These are phyloP conservation scores for Aspergillus nomiae DNA, from an alignment of 2,329 filamentous ascomycete genomes.

Conservation along the genomic window DNA sequence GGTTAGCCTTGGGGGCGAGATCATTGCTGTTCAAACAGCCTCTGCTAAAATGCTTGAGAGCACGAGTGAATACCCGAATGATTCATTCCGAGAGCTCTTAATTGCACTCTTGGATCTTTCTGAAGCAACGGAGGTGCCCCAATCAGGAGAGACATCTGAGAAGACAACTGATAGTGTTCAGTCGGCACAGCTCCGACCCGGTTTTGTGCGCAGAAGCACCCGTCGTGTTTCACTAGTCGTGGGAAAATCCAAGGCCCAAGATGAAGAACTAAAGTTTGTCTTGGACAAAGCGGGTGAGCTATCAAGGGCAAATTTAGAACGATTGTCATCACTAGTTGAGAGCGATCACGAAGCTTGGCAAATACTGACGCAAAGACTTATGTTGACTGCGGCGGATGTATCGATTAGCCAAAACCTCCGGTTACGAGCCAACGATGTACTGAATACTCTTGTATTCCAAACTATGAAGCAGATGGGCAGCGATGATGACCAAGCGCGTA, in stretches of 20 bases:
- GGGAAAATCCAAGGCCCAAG: constrained; percentile 44
- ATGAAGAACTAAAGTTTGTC: constrained; percentile 55
- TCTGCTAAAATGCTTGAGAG: constrained; percentile 86
- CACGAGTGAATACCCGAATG: constrained; percentile 85
- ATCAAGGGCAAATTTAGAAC: constrained; percentile 71
- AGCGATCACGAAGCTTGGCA: constrained; percentile 74
- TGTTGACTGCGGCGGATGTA: constrained; percentile 46
- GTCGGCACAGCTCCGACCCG: constrained; percentile 28
- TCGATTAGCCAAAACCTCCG: constrained; percentile 43
- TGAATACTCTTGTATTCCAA: constrained; percentile 49
- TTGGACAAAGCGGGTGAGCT: constrained; percentile 74
- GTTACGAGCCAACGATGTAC: constrained; percentile 62
- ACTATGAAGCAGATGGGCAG: constrained; percentile 44
- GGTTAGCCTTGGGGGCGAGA: constrained; percentile 74
- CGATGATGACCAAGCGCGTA: constrained; percentile 50
- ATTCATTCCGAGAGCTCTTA: constrained; percentile 76
- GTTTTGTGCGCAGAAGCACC: constrained; percentile 39
- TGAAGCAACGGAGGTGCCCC: constrained; percentile 43
- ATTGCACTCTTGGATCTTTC: constrained; percentile 73
- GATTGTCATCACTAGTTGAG: constrained; percentile 67
- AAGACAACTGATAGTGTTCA: constrained; percentile 55
- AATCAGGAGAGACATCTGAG: constrained; percentile 48
- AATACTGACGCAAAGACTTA: constrained; percentile 60
- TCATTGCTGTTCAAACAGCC: constrained; percentile 85
- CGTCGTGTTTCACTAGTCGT: constrained; percentile 45